Evolutionary conservation across 108 stramenopile genomes (phyloP).

Genomic region (Chaetoceros tenuissimus): DNA sequence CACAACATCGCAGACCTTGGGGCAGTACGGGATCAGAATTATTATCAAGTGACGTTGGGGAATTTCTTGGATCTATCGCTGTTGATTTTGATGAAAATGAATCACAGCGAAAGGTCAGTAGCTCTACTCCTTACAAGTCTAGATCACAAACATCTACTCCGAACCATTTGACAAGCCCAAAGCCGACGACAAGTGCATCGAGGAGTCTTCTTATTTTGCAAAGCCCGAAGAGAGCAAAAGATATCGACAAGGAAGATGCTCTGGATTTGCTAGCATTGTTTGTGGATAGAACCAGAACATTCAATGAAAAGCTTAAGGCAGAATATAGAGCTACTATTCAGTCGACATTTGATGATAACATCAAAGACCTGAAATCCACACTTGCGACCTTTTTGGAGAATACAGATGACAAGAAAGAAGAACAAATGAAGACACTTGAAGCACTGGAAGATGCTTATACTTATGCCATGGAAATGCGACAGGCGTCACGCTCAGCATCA

Average conservation of each 20-base stretch:
- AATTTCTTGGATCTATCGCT: too few relatives aligned
- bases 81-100: too few relatives aligned
- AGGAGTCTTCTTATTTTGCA: too few relatives aligned
- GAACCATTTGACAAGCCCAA: too few relatives aligned
- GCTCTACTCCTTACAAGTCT: too few relatives aligned
- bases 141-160: too few relatives aligned
- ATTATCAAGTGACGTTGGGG: too few relatives aligned
- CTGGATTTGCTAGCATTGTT: slow-evolving; percentile 47
- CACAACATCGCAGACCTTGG: neutral
- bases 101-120: too few relatives aligned
- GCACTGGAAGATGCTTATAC: slow-evolving; percentile 40
- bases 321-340: neutral
- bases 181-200: too few relatives aligned
- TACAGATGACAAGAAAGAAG: slow-evolving; percentile 5
- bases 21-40: too few relatives aligned
- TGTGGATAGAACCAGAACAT: slow-evolving; percentile 40
- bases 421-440: slow-evolving; percentile 26
- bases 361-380: neutral
- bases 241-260: slow-evolving; percentile 61
- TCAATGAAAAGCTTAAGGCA: slow-evolving; percentile 1
- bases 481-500: slow-evolving; percentile 44
- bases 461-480: slow-evolving; percentile 59
- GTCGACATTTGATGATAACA: slow-evolving; percentile 8
- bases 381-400: neutral
- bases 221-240: slow-evolving; percentile 1